These are phyloP conservation scores for Entophlyctis helioformis DNA, from an alignment of 192 early-diverging fungal species.

Conservation along the genomic window DNA sequence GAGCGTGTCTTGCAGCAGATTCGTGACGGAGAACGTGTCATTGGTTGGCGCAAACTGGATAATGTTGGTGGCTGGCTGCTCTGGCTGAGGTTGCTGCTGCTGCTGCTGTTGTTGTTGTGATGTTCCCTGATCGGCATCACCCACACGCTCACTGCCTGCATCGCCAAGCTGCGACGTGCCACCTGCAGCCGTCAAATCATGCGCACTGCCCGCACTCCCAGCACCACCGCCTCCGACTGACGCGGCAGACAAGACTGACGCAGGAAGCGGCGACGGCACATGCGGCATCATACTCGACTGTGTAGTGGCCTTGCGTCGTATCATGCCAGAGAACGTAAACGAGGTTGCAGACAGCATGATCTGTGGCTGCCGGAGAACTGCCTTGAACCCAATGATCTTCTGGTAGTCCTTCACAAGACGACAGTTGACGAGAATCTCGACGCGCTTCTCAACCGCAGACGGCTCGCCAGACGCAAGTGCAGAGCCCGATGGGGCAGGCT, in stretches of 20 bases:
- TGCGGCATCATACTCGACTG: too few species aligned
- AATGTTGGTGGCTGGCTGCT: conserved; percentile 37
- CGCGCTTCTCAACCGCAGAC: conserved; percentile 49
- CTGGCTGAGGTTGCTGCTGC: too few species aligned
- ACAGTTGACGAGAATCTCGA: conserved; percentile 69
- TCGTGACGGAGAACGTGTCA: conserved; percentile 35
- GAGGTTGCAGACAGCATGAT: conserved; percentile 22
- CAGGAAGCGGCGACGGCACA: not conserved
- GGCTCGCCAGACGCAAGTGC: conserved; percentile 36
- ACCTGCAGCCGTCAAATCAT: too few species aligned
- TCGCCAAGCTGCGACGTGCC: too few species aligned
- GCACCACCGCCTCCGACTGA: too few species aligned
- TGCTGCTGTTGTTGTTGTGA: too few species aligned
- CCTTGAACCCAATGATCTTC: conserved; percentile 49
- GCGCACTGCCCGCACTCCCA: too few species aligned
- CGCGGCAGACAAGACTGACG: too few species aligned
- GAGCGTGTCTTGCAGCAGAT: conserved; percentile 38
- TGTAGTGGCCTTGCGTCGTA: conserved; percentile 8
- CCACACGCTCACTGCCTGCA: conserved; percentile 1
- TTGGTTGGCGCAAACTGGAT: conserved; percentile 26
- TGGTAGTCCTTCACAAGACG: conserved; percentile 73
- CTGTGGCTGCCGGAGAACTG: conserved; percentile 48
- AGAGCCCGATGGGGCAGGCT: too few species aligned
- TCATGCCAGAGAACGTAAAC: conserved; percentile 15
- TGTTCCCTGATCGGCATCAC: conserved; percentile 6